phyloP scores from a whole-genome alignment of 345 rosid genomes.

The Brassica incana region DNA sequence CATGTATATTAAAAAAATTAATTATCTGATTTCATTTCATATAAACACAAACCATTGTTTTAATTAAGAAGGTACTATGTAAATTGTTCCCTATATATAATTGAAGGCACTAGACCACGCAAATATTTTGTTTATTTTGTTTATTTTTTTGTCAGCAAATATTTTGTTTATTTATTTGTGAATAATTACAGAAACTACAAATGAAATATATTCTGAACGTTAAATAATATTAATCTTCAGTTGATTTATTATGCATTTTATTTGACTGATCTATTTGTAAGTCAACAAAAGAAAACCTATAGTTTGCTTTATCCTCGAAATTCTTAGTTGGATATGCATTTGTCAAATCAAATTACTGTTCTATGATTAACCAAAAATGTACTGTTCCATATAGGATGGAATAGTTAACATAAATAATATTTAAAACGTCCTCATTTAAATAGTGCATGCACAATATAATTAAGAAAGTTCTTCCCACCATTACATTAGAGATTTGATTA shows the following conservation, averaged over 20 bases:
- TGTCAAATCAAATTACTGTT: slow-evolving; percentile 9
- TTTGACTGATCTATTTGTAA: not conserved
- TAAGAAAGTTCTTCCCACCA: not conserved
- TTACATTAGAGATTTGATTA: not conserved
- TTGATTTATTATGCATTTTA: not conserved
- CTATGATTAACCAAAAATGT: not conserved
- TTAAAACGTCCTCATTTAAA: not conserved
- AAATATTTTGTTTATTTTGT: not conserved
- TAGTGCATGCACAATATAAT: slow-evolving; percentile 11
- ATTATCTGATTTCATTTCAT: not conserved
- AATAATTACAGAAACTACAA: not conserved
- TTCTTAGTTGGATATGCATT: not conserved
- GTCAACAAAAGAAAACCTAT: not conserved
- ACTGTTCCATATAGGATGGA: not conserved
- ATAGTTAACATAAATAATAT: not conserved
- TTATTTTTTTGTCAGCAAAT: too few relatives aligned
- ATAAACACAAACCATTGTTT: not conserved
- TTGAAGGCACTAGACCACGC: not conserved
- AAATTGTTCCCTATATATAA: not conserved
- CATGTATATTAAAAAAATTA: not conserved
- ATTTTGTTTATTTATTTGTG: not conserved
- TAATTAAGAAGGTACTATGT: not conserved
- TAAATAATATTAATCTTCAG: not conserved
- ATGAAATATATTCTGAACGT: not conserved
- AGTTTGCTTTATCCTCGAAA: not conserved